Percentiles rank a stretch among this genome's conserved stretches.
Evolutionary conservation across 768 basidiomycete species (phyloP).

Genomic region (Boletus barrowsii): DNA sequence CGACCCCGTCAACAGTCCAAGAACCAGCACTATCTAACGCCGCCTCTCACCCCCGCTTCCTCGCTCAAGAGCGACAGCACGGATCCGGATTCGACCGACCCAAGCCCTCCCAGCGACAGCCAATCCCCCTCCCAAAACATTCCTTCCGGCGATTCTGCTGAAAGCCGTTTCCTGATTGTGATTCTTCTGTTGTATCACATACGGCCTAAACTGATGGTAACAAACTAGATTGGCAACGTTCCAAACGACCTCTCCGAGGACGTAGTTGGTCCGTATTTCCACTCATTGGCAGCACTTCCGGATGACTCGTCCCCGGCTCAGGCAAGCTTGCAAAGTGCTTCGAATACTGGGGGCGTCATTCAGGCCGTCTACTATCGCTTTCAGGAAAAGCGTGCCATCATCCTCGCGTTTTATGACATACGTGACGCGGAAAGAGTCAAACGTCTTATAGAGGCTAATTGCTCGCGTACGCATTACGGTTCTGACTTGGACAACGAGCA

Average conservation of each 20-base stretch:
- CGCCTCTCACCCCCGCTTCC: conserved; percentile 70
- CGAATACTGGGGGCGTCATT: conserved; percentile 33
- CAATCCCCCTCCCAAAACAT: conserved; percentile 17
- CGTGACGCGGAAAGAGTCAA: conserved; percentile 52
- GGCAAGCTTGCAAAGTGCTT: conserved; percentile 1
- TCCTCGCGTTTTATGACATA: conserved; percentile 62
- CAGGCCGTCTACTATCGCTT: conserved; percentile 57
- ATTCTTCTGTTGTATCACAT: not conserved
- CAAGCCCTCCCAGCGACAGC: conserved; percentile 17
- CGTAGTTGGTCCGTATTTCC: conserved; percentile 30
- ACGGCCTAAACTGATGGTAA: conserved; percentile 9
- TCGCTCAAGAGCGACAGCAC: conserved; percentile 40
- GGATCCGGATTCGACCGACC: conserved; percentile 32
- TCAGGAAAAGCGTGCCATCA: conserved; percentile 47
- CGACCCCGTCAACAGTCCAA: conserved; percentile 22
- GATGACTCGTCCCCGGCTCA: conserved; percentile 9
- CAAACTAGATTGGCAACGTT: conserved; percentile 40
- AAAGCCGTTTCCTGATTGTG: conserved; percentile 35
- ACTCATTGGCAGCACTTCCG: conserved; percentile 21
- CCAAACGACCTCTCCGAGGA: conserved; percentile 32
- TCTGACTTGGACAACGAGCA: conserved; percentile 7
- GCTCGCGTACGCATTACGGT: conserved; percentile 3
- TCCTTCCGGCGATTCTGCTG: conserved; percentile 13
- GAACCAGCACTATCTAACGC: conserved; percentile 49
- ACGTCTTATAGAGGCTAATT: conserved; percentile 33